Percentiles rank a stretch among this genome's conserved stretches.
These are phyloP conservation scores for Cordyceps javanica DNA, from an alignment of 2,329 filamentous ascomycete species.

Conservation along the genomic window DNA sequence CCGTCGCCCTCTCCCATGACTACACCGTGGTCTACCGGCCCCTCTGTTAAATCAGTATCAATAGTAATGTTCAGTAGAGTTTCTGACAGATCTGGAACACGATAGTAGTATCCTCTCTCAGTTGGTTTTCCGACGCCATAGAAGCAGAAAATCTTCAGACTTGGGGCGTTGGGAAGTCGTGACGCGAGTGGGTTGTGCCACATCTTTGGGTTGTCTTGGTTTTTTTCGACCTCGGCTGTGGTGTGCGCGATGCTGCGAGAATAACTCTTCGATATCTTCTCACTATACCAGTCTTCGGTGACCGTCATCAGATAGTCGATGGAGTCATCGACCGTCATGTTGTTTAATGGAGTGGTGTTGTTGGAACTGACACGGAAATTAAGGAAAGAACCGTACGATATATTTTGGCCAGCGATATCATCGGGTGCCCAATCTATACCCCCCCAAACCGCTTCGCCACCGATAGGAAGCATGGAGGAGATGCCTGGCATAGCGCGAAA, in stretches of 20 bases:
- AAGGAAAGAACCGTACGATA: conserved; percentile 73
- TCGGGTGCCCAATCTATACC: conserved; percentile 83
- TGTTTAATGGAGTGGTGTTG: conserved; percentile 57
- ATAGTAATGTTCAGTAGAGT: conserved; percentile 69
- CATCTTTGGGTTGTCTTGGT: conserved; percentile 69
- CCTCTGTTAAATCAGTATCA: conserved; percentile 56
- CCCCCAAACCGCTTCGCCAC: conserved; percentile 92
- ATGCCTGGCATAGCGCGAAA: conserved; percentile 97
- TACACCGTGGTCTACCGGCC: conserved; percentile 76
- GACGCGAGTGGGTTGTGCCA: conserved; percentile 96
- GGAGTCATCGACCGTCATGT: conserved; percentile 75
- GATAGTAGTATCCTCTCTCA: conserved; percentile 89
- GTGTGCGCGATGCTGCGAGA: conserved; percentile 86
- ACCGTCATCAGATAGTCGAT: conserved; percentile 72
- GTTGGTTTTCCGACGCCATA: conserved; percentile 93
- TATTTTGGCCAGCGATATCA: conserved; percentile 65
- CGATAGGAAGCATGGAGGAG: conserved; percentile 92
- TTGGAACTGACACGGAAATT: conserved; percentile 70
- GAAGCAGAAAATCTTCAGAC: conserved; percentile 94
- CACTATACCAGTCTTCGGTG: conserved; percentile 78
- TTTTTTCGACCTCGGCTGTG: conserved; percentile 69
- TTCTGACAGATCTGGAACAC: conserved; percentile 57
- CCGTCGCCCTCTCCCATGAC: conserved; percentile 93
- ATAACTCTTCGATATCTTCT: conserved; percentile 68
- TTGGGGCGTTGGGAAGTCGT: conserved; percentile 77